Evolutionary conservation across 768 basidiomycete species (phyloP), one percentile per base, ranked within the genome.

Genomic region (Leucogyrophana mollusca): DNA sequence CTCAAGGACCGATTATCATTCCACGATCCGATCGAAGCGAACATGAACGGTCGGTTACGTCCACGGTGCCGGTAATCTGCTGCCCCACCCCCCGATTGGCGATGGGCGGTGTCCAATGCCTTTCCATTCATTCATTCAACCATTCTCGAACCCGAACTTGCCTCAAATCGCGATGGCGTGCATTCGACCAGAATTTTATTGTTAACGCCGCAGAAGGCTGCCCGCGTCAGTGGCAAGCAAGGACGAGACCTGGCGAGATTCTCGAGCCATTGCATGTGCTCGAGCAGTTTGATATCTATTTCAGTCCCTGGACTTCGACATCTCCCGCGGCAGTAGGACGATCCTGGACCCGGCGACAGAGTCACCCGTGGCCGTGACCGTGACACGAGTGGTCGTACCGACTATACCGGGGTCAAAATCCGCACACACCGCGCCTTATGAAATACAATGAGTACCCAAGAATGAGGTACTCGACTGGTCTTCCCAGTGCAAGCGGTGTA

Each of bases 251-350:
- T 30, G 27, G 27, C 27, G 27, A 30, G 27, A 30, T 30, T 30
- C 27, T 30, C 27, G 27, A 30, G 27, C 13, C 6, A 7, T 30
- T 13, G 27, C 27, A 30, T 30, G 27, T 13, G 27, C 36, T 45
- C 40, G 43, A 6, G 4, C 34, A 24, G 24, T 47, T 40, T 21
- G 52, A 35, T 33, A 17, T 17, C 48, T 49, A 42, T 32, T 47
- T 43, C 42, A 35, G 34, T 52, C 34, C 23, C 43, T 30, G 27
- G 4, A 30, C 33, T 25, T 51, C 45, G 30, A 39, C 22, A 13
- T 49, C 46, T 61, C 60, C 64, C 64, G 62, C 64, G 64, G 62
- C 48, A 38, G 30, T 54, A 64, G 55, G 62, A 52, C 52, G 46
- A 62, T 65, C 62, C 56, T 67, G 62, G 59, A 23, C 60, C 53